A percentile compares a stretch with the other conserved stretches of the same genome.
Evolutionary conservation across 1,284 basidiomycete genomes (phyloP).

Genomic region (Leucoagaricus sp.): DNA sequence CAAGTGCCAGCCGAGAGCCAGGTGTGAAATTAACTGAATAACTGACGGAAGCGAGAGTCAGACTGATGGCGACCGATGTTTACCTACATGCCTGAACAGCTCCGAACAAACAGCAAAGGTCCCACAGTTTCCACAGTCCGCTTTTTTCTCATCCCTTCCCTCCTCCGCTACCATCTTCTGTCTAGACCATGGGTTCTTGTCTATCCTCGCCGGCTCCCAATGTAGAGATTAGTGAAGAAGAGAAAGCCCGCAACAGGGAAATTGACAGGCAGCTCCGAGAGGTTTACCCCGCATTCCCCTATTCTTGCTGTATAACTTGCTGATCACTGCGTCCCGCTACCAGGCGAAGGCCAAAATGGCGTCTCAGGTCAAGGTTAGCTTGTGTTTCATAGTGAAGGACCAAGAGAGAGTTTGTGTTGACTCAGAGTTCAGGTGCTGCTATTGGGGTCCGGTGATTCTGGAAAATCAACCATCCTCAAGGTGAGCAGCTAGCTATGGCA

Average conservation of each 20-base stretch:
- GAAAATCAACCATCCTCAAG: slow-evolving; percentile 92
- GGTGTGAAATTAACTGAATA: background rate
- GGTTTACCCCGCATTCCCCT: slow-evolving; percentile 37
- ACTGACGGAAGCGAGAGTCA: background rate
- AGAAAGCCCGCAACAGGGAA: slow-evolving; percentile 62
- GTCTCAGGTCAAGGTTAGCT: slow-evolving; percentile 77
- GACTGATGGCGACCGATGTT: slow-evolving; percentile 4
- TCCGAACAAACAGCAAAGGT: slow-evolving; percentile 4
- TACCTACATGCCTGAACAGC: background rate
- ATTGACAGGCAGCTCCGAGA: slow-evolving; percentile 55
- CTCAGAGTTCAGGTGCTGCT: slow-evolving; percentile 66
- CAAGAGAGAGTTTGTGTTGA: slow-evolving; percentile 1
- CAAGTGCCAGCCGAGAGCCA: background rate
- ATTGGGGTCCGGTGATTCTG: slow-evolving; percentile 91
- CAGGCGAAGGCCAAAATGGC: slow-evolving; percentile 58
- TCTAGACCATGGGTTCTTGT: slow-evolving; percentile 69
- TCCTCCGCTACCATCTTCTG: slow-evolving; percentile 1
- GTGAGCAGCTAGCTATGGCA: slow-evolving; percentile 38
- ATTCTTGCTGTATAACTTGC: background rate
- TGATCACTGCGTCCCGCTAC: background rate
- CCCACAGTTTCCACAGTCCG: slow-evolving; percentile 6
- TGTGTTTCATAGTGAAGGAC: background rate
- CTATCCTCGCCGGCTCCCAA: slow-evolving; percentile 48
- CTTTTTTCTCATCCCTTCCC: slow-evolving; percentile 13
- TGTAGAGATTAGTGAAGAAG: slow-evolving; percentile 60